Base-by-base conservation (phyloP, 768 basidiomycete species). In the Chalciporus chontae region DNA sequence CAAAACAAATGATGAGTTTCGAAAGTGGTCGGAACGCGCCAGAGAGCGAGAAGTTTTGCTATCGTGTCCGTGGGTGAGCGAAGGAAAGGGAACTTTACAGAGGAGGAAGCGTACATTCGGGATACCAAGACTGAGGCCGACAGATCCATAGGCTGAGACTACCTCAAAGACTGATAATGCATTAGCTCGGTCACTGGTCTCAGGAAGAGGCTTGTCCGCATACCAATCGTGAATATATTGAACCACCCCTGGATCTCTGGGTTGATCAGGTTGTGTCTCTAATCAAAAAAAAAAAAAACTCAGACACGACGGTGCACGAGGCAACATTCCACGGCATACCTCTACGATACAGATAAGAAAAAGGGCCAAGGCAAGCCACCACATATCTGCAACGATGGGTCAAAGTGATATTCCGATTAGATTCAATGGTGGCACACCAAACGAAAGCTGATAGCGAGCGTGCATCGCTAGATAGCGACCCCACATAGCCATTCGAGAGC, bases 331-430 rank as follows among this genome's bases (percentile, higher is more conserved):
- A 19, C 34, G 15, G 56, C 77, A 51, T 53, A 90, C 91, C 78
- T 97, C 96, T 53, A 96, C 84, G 56, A 97, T 95, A 64, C 94
- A 97, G 36, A 97, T 75, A 2, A 96, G 67, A 69, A 94, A 93
- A 11, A 97, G 68, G 0, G 90, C 92, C 11, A 91, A 19, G 6
- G 63, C 87, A 18, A 98, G 68, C 93, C 93, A 96, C 95, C 94
- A 96, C 80, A 97, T 92, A 68, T 96, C 94, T 93, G 54, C 13
- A n/a, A 41, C 39, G 27, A n/a, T 14, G 42, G 37, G 51, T 50
- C 8, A 54, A 42, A 14, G 42, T 26, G 27, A 29, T n/a, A 45
- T 15, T 2, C 17, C 5, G n/a, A 1, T 11, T 18, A 7, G n/a
- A 45, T 45, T 45, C 39, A 27, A 44, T 13, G 23, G 41, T 21